phyloP scores from a whole-genome alignment of 495 filamentous ascomycete genomes.

The Aspergillus sclerotiicarbonarius region DNA sequence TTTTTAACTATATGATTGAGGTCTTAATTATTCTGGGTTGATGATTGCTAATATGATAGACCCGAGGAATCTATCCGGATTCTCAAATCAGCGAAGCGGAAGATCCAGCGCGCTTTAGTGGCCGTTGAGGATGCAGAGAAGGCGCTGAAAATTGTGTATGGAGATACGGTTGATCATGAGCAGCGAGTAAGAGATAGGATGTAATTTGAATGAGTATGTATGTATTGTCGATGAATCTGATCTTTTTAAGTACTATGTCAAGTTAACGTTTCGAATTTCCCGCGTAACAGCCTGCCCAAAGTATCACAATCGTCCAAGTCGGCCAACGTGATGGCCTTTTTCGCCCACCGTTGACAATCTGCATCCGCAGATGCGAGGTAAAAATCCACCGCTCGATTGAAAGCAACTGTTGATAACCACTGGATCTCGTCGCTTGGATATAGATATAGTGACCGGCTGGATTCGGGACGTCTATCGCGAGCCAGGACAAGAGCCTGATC shows the following conservation, averaged over 20 bases:
- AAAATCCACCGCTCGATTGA: conserved; percentile 75
- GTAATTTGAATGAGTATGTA: too few species aligned
- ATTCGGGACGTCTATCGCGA: conserved; percentile 27
- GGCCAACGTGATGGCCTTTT: conserved; percentile 63
- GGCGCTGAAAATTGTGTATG: too few species aligned
- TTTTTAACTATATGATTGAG: too few species aligned
- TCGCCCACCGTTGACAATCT: conserved; percentile 61
- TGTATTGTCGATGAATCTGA: background rate
- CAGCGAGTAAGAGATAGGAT: too few species aligned
- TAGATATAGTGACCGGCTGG: conserved; percentile 44
- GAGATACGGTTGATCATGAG: too few species aligned
- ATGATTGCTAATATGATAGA: too few species aligned
- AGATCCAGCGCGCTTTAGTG: too few species aligned
- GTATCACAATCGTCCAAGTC: conserved; percentile 44
- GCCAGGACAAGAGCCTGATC: conserved; percentile 55
- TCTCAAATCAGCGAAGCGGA: too few species aligned
- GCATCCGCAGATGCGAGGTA: conserved; percentile 57
- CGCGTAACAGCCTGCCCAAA: conserved; percentile 53
- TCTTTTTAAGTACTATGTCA: background rate
- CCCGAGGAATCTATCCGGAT: too few species aligned
- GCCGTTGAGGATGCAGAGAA: too few species aligned
- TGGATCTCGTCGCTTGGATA: conserved; percentile 73
- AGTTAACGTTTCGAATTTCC: conserved; percentile 51
- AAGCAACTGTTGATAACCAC: conserved; percentile 71
- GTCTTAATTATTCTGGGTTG: too few species aligned